Conservation (phyloP, 306 rosid genomes). For the Glycine latifolia region DNA sequence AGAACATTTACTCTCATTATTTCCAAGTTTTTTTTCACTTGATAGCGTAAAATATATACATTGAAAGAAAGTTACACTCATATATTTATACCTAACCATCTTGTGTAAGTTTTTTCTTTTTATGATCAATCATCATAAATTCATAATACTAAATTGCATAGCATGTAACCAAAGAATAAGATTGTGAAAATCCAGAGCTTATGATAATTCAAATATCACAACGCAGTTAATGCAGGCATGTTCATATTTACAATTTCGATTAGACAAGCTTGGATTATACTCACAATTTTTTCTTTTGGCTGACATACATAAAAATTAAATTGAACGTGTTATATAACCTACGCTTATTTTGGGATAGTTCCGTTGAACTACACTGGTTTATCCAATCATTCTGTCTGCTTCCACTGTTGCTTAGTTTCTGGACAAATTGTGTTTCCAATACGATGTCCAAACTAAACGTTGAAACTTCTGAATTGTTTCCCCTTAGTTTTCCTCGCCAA, state of each 20-base stretch:
- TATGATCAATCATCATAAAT: background rate
- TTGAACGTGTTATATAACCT: background rate
- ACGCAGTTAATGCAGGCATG: background rate
- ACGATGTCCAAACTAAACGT: background rate
- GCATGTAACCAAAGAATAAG: background rate
- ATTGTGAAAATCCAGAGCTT: conserved; percentile 2
- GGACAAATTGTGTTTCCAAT: conserved; percentile 23
- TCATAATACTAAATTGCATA: background rate
- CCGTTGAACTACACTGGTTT: conserved; percentile 2
- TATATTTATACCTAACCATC: background rate
- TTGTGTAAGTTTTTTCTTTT: background rate
- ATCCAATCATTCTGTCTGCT: conserved; percentile 2
- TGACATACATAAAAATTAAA: background rate
- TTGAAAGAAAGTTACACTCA: background rate
- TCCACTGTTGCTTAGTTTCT: conserved; percentile 1
- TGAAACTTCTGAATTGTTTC: background rate
- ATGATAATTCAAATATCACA: background rate
- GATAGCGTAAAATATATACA: background rate
- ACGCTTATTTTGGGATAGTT: background rate
- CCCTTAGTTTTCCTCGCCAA: conserved; percentile 14
- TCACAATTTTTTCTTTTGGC: conserved; percentile 1
- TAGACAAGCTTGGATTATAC: conserved; percentile 13
- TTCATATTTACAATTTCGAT: background rate
- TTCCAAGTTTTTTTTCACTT: background rate
- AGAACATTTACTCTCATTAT: background rate